Percentiles rank a stretch among this genome's conserved stretches.
Conservation (phyloP, 176 grass and related monocot genomes). For the Oryza meridionalis region DNA sequence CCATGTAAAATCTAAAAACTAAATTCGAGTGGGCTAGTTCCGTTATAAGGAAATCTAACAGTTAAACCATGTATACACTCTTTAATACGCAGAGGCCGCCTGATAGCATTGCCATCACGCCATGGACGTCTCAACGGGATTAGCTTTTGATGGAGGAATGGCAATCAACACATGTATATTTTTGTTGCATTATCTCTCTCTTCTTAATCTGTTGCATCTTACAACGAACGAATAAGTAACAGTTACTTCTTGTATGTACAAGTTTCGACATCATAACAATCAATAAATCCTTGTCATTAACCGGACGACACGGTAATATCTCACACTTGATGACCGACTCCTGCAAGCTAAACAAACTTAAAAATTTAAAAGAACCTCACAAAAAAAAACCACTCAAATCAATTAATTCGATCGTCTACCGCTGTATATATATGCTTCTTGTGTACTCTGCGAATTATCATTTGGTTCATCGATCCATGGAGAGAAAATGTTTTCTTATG, state of each 20-base stretch:
- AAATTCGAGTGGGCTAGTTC: too few relatives aligned
- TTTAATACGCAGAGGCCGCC: too few relatives aligned
- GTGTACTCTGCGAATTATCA: neutral
- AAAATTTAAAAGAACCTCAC: neutral
- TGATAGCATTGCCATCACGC: too few relatives aligned
- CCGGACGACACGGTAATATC: neutral
- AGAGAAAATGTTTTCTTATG: neutral
- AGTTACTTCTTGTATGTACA: constrained; percentile 20
- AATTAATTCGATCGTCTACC: neutral
- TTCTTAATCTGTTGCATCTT: neutral
- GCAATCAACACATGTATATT: neutral
- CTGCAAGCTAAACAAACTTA: neutral
- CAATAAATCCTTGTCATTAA: neutral
- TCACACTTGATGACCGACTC: neutral
- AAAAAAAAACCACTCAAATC: constrained; percentile 9
- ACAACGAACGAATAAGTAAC: neutral
- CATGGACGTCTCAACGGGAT: too few relatives aligned
- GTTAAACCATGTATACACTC: too few relatives aligned
- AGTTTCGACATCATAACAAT: neutral
- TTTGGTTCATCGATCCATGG: neutral
- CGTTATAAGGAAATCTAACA: too few relatives aligned
- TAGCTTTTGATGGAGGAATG: neutral
- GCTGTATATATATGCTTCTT: neutral
- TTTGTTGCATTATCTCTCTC: neutral
- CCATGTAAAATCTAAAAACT: too few relatives aligned